phyloP scores from a whole-genome alignment of 2,329 filamentous ascomycete genomes.

The Hirsutella rhossiliensis region DNA sequence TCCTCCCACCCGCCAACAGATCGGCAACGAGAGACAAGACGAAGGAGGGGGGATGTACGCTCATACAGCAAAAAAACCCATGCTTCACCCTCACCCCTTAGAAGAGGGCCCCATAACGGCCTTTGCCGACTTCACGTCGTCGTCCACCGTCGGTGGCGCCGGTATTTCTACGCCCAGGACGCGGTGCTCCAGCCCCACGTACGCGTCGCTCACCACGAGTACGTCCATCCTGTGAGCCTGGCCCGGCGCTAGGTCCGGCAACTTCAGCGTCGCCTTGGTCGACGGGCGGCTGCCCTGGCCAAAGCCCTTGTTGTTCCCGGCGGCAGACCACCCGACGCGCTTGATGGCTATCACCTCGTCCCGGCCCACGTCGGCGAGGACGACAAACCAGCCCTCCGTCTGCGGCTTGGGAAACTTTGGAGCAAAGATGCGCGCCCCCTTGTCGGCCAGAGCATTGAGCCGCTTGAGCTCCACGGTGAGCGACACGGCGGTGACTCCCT shows the following conservation, averaged over 20 bases:
- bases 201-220: constrained; percentile 73
- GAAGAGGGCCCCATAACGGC: neutral
- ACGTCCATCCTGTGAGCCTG: constrained; percentile 55
- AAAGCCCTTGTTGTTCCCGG: constrained; percentile 14
- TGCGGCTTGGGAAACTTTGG: constrained; percentile 90
- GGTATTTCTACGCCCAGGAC: constrained; percentile 39
- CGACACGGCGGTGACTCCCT: constrained; percentile 47
- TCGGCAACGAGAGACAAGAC: no score
- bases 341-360: constrained; percentile 83
- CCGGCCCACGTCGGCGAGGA: constrained; percentile 53
- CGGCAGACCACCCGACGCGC: constrained; percentile 58
- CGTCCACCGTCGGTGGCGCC: constrained; percentile 28
- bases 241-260: constrained; percentile 38
- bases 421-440: constrained; percentile 68
- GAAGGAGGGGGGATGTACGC: no score
- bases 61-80: no score
- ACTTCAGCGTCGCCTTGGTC: constrained; percentile 44
- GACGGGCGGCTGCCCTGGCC: constrained; percentile 33
- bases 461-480: constrained; percentile 54
- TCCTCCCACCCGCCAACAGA: no score
- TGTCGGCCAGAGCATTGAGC: constrained; percentile 50
- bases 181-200: constrained; percentile 58
- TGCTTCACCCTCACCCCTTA: neutral
- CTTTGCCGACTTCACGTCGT: constrained; percentile 32
- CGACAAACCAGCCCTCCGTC: constrained; percentile 83